Evolutionary conservation across 1,139 yeast genomes (phyloP).

Genomic region (Debaryomyces sp.): DNA sequence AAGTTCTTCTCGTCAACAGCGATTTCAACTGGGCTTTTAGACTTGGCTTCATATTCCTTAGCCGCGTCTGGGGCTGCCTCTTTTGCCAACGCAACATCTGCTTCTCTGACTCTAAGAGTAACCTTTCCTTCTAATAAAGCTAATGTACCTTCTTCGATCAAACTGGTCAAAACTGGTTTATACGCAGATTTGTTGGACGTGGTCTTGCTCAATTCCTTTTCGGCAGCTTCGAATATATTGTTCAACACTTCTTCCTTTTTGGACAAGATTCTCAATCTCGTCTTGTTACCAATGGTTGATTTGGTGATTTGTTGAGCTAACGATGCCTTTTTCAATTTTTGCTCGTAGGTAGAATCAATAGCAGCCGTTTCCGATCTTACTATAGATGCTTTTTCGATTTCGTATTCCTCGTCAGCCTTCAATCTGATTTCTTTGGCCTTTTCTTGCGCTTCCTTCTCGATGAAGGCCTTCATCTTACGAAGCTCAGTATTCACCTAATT

Average conservation of each 20-base stretch:
- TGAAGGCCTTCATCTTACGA: constrained; percentile 97
- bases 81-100: constrained; percentile 66
- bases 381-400: constrained; percentile 92
- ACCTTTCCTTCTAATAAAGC: constrained; percentile 75
- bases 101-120: constrained; percentile 66
- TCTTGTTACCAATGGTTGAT: constrained; percentile 93
- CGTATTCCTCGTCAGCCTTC: constrained; percentile 98
- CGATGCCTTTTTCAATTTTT: constrained; percentile 85
- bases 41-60: constrained; percentile 60
- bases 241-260: constrained; percentile 84
- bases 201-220: constrained; percentile 58
- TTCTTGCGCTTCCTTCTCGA: constrained; percentile 98
- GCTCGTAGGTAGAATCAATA: constrained; percentile 79
- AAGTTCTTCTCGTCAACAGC: constrained; percentile 57
- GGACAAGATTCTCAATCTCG: constrained; percentile 84
- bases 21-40: constrained; percentile 53
- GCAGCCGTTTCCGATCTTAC: constrained; percentile 91
- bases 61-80: constrained; percentile 66
- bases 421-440: constrained; percentile 94
- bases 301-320: constrained; percentile 94
- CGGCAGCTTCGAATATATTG: constrained; percentile 73
- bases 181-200: constrained; percentile 55
- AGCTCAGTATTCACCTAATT: constrained; percentile 89
- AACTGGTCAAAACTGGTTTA: constrained; percentile 68
- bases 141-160: constrained; percentile 81